Base-by-base conservation (phyloP, 495 filamentous ascomycete species). In the Hyaloscypha finlandica region DNA sequence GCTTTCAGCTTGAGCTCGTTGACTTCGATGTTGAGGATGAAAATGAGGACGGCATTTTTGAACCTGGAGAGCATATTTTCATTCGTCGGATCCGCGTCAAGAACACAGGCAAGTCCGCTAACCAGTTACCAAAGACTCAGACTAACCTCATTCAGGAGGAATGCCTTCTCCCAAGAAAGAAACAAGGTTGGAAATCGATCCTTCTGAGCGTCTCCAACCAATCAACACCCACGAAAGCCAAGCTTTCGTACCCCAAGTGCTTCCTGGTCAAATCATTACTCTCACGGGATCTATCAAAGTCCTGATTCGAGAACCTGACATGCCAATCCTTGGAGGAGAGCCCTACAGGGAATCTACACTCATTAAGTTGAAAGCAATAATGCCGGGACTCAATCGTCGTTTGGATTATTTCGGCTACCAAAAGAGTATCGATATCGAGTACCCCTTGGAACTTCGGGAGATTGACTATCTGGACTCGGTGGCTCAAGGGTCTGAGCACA, bases 21-120 rank as follows among this genome's bases (percentile, higher is more conserved):
- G 66, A 78, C 78, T 61, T 71, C 80, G 42, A 71, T 52, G 9
- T 65, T 4, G 63, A 73, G 20, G 80, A 82, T 62, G 79, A 82
- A 57, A 80, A 80, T 63, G 76, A 72, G 30, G 80, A 82, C 58
- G 73, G 72, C n/a, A 77, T 82, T 54, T 78, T 78, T 67, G 80
- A 82, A 61, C 80, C 80, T 2, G 80, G 80, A 12, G 80, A 82
- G 63, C 72, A 79, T 61, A 59, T 81, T 19, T 74, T 76, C 16
- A 64, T 82, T 22, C 74, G 74, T 39, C 76, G 77, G 48, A 79
- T 82, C 31, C 69, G 70, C 20, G 74, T 82, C 8, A 72, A 73
- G 39, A 82, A 81, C 60, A 70, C 67, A 20, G 79, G 78, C 78
- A 70, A 45, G 67, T 58, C 9, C 29, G 19, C 19, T 25, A 20